phyloP scores from a whole-genome alignment of 2,329 filamentous ascomycete species.

The Trichoderma sp. region DNA sequence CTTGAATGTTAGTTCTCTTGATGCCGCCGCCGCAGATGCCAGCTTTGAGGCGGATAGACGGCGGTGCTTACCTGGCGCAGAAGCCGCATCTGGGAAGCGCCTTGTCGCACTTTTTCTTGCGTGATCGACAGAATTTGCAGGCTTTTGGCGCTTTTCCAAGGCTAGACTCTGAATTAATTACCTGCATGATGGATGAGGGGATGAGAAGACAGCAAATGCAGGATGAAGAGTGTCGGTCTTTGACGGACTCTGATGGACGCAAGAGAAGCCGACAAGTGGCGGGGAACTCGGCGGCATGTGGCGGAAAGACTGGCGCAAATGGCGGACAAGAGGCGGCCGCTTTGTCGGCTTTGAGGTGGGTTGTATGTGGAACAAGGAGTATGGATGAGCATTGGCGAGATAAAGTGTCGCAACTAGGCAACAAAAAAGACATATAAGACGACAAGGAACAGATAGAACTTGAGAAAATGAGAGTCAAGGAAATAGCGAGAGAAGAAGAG shows the following conservation, averaged over 20 bases:
- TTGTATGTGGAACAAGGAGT: too few species aligned
- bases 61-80: background rate
- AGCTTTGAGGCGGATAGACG: background rate
- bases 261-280: background rate
- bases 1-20: background rate
- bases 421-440: background rate
- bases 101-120: background rate
- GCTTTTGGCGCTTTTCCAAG: background rate
- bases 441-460: too few species aligned
- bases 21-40: background rate
- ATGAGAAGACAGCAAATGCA: background rate
- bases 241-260: background rate
- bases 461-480: background rate
- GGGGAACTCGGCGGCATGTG: background rate
- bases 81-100: background rate
- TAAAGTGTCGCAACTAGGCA: background rate
- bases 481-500: background rate
- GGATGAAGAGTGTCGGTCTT: background rate
- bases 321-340: background rate
- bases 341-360: background rate
- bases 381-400: background rate
- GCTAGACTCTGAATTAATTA: background rate
- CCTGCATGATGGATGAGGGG: background rate
- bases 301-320: background rate
- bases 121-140: background rate